A percentile compares a stretch with the other conserved stretches of the same genome.
These are phyloP conservation scores for Fraxinus sp. DNA, from an alignment of 305 asterid species.

Conservation along the genomic window DNA sequence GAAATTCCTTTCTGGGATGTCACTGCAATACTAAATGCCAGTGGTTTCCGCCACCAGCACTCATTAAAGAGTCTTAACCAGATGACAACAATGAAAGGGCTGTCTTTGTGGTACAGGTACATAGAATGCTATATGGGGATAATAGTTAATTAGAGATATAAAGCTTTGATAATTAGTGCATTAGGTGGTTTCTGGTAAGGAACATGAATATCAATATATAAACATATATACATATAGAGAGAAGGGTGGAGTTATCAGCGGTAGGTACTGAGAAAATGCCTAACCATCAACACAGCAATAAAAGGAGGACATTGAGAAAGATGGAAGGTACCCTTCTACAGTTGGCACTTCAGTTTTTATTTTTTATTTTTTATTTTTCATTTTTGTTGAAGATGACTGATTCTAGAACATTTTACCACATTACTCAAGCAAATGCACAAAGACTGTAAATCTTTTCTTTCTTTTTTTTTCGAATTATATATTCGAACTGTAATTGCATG, in stretches of 20 bases:
- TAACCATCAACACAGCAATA: constrained; percentile 29
- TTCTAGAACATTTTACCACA: neutral
- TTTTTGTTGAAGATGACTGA: neutral
- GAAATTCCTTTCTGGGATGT: constrained; percentile 25
- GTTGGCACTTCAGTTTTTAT: constrained; percentile 15
- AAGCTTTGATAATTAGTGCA: neutral
- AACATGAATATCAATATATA: constrained; percentile 23
- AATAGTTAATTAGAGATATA: neutral
- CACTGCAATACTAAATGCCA: constrained; percentile 42
- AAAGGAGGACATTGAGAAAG: constrained; percentile 35
- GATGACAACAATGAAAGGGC: constrained; percentile 43
- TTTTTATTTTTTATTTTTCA: neutral
- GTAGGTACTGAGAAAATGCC: constrained; percentile 49
- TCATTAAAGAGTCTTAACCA: constrained; percentile 30
- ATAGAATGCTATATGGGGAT: constrained; percentile 21
- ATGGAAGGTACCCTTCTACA: constrained; percentile 27
- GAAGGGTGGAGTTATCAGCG: constrained; percentile 47
- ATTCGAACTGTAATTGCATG: neutral
- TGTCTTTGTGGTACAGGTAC: constrained; percentile 32
- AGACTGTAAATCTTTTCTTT: neutral
- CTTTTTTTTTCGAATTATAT: neutral
- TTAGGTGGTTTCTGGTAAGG: constrained; percentile 22
- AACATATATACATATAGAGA: neutral
- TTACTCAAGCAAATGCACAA: neutral
- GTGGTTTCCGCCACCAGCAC: constrained; percentile 27